phyloP scores from a whole-genome alignment of 129 eudicot genomes.

The Helianthus tuberosus region DNA sequence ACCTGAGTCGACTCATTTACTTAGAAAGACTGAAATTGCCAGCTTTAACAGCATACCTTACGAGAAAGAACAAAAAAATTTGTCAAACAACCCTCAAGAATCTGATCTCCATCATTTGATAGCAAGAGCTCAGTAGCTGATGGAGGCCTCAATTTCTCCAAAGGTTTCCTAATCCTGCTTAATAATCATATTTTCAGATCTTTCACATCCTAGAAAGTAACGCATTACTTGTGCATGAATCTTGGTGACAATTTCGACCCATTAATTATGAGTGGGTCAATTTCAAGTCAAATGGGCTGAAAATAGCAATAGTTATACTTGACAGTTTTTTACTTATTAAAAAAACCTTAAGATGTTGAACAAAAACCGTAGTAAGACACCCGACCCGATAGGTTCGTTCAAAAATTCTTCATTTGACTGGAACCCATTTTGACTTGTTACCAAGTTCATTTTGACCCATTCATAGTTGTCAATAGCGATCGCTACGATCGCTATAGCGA shows the following conservation, averaged over 20 bases:
- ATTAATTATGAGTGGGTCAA: neutral
- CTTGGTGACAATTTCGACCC: neutral
- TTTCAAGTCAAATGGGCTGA: neutral
- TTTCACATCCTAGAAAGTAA: conserved; percentile 16
- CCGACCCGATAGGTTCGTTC: neutral
- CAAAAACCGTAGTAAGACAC: neutral
- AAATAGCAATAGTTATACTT: neutral
- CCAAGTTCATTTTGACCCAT: neutral
- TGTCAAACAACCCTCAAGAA: conserved; percentile 86
- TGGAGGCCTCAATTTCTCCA: conserved; percentile 92
- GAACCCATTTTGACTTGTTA: neutral
- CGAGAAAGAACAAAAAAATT: conserved; percentile 73
- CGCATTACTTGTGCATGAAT: conserved; percentile 1
- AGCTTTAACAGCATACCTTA: conserved; percentile 49
- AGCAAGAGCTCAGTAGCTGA: conserved; percentile 73
- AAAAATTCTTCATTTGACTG: neutral
- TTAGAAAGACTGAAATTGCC: neutral
- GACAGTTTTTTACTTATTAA: neutral
- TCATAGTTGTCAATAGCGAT: too few species aligned
- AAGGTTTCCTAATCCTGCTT: conserved; percentile 71
- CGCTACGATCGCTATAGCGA: too few species aligned
- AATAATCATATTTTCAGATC: conserved; percentile 28
- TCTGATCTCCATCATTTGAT: conserved; percentile 74
- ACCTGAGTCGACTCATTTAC: too few species aligned
- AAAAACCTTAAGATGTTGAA: neutral